A percentile compares a stretch with the other conserved stretches of the same genome.
These are phyloP conservation scores for sorghum (Sorghum bicolor) DNA, from an alignment of 176 grass and related monocot genomes.

Conservation along the genomic window Sorghum_bicolor_NCBIv3 NC_012871.2:13957001-13957500, in stretches of 20 bases:
- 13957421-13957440: too few species aligned
- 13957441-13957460: not conserved
- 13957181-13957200: not conserved
- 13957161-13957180: slow-evolving; percentile 20
- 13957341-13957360: not conserved
- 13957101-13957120: slow-evolving; percentile 82
- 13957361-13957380: not conserved
- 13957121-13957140: slow-evolving; percentile 64
- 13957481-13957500: not conserved
- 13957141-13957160: slow-evolving; percentile 70
- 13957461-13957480: not conserved
- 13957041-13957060: slow-evolving; percentile 61
- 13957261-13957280: slow-evolving; percentile 21
- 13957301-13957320: slow-evolving; percentile 7
- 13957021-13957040: slow-evolving; percentile 33
- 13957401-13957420: not conserved
- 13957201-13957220: slow-evolving; percentile 5
- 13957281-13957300: not conserved
- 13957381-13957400: not conserved
- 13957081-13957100: slow-evolving; percentile 72
- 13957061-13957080: slow-evolving; percentile 69
- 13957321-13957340: slow-evolving; percentile 31
- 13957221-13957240: slow-evolving; percentile 38
- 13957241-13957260: slow-evolving; percentile 23
- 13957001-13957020: slow-evolving; percentile 45